A percentile compares a stretch with the other conserved stretches of the same genome.
Evolutionary conservation across 1,139 yeast species (phyloP).

Genomic region (Wickerhamomyces sp.): DNA sequence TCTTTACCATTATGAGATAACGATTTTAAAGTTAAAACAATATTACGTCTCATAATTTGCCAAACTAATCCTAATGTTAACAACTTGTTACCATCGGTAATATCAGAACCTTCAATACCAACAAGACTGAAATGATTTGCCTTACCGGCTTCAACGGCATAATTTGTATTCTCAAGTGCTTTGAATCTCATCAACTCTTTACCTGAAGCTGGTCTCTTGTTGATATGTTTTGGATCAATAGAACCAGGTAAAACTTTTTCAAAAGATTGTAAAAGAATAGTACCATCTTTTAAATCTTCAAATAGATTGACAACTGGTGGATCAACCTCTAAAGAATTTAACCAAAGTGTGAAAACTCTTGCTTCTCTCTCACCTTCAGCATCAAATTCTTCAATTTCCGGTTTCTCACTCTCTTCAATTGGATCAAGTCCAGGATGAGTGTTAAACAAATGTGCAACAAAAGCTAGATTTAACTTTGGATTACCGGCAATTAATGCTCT

Average conservation of each 20-base stretch:
- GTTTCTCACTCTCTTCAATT: slow-evolving; percentile 83
- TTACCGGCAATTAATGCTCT: slow-evolving; percentile 91
- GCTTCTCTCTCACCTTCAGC: slow-evolving; percentile 99
- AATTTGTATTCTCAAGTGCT: slow-evolving; percentile 93
- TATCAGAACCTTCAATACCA: slow-evolving; percentile 97
- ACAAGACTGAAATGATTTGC: slow-evolving; percentile 88
- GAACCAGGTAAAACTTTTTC: slow-evolving; percentile 95
- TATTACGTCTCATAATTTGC: slow-evolving; percentile 98
- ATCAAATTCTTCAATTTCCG: slow-evolving; percentile 88
- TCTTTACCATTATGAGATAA: slow-evolving; percentile 70
- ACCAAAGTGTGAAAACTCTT: slow-evolving; percentile 95
- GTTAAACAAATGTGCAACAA: slow-evolving; percentile 94
- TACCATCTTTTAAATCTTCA: slow-evolving; percentile 94
- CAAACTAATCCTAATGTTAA: slow-evolving; percentile 94
- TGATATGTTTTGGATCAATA: slow-evolving; percentile 74
- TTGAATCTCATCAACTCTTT: slow-evolving; percentile 80
- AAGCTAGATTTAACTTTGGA: slow-evolving; percentile 92
- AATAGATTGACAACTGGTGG: slow-evolving; percentile 90
- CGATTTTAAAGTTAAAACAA: slow-evolving; percentile 72
- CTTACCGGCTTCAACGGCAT: slow-evolving; percentile 94
- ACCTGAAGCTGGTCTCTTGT: slow-evolving; percentile 73
- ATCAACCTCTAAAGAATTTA: slow-evolving; percentile 91
- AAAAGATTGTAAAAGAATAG: slow-evolving; percentile 82
- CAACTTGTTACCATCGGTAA: slow-evolving; percentile 87
- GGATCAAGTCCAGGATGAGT: slow-evolving; percentile 97